Conservation (phyloP, 1,284 basidiomycete genomes). For the Nidula niveotomentosa region DNA sequence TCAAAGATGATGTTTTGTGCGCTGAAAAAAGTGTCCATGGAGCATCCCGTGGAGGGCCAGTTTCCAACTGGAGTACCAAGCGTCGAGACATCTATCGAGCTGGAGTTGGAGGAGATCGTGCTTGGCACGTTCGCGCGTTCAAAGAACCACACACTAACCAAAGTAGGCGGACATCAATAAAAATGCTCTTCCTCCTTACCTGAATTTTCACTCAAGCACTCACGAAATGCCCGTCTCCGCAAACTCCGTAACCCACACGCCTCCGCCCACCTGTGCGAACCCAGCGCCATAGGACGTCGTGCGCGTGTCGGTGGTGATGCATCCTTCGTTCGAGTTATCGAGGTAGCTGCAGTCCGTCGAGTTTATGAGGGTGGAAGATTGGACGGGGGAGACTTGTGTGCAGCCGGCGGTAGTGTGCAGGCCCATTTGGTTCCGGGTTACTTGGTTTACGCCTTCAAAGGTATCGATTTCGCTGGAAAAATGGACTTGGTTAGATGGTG, state of each 20-base stretch:
- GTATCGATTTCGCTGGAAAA: constrained; percentile 64
- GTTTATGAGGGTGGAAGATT: constrained; percentile 52
- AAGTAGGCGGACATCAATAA: no score
- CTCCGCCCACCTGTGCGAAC: constrained; percentile 67
- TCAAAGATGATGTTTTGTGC: constrained; percentile 71
- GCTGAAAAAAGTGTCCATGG: constrained; percentile 59
- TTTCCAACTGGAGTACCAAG: constrained; percentile 71
- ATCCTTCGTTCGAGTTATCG: constrained; percentile 62
- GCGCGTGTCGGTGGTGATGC: constrained; percentile 54
- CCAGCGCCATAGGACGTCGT: constrained; percentile 59
- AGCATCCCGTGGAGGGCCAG: constrained; percentile 62
- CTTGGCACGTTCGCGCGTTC: constrained; percentile 59
- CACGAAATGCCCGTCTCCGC: constrained; percentile 64
- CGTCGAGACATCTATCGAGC: constrained; percentile 58
- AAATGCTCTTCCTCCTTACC: no score
- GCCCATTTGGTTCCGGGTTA: constrained; percentile 62
- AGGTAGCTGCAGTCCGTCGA: constrained; percentile 60
- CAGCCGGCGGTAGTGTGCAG: constrained; percentile 70
- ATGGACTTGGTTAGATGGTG: neutral
- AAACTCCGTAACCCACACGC: constrained; percentile 73
- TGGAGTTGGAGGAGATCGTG: constrained; percentile 50
- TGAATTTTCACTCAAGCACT: constrained; percentile 16
- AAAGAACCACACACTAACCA: constrained; percentile 73
- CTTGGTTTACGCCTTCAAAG: constrained; percentile 73
- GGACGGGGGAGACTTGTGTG: constrained; percentile 44